phyloP scores from a whole-genome alignment of 2,329 filamentous ascomycete species.

The Fusarium stilboides region DNA sequence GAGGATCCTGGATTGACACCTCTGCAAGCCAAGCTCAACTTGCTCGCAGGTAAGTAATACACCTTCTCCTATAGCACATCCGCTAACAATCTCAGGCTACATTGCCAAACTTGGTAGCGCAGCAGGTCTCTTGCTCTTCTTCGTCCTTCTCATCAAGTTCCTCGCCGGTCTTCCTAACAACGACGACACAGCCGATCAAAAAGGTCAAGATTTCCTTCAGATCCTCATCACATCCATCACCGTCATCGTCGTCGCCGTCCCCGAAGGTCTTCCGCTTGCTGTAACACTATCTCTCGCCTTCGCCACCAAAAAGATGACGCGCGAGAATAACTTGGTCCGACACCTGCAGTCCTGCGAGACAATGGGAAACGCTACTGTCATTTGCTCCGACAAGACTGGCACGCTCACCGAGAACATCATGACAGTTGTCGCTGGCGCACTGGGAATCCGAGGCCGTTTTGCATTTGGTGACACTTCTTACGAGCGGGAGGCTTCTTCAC shows the following conservation, averaged over 20 bases:
- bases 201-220: constrained; percentile 70
- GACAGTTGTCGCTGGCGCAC: constrained; percentile 79
- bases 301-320: constrained; percentile 77
- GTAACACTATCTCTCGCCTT: constrained; percentile 78
- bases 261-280: constrained; percentile 76
- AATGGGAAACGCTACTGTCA: constrained; percentile 80
- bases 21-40: constrained; percentile 67
- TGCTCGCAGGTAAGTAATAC: constrained; percentile 39
- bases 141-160: constrained; percentile 86
- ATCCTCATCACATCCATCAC: constrained; percentile 77
- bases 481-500: constrained; percentile 42
- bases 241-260: constrained; percentile 76
- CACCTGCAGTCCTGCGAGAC: constrained; percentile 78
- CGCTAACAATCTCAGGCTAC: constrained; percentile 26
- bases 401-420: constrained; percentile 74
- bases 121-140: constrained; percentile 79
- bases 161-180: constrained; percentile 72
- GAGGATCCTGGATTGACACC: constrained; percentile 67
- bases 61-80: fast-evolving
- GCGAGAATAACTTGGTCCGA: constrained; percentile 79
- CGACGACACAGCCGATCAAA: constrained; percentile 64
- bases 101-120: constrained; percentile 67
- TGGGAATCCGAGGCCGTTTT: constrained; percentile 34
- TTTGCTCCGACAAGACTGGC: constrained; percentile 76
- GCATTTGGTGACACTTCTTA: constrained; percentile 63